Conservation (phyloP, 805 yeast species). For the Scheffersomyces lignosus region DNA sequence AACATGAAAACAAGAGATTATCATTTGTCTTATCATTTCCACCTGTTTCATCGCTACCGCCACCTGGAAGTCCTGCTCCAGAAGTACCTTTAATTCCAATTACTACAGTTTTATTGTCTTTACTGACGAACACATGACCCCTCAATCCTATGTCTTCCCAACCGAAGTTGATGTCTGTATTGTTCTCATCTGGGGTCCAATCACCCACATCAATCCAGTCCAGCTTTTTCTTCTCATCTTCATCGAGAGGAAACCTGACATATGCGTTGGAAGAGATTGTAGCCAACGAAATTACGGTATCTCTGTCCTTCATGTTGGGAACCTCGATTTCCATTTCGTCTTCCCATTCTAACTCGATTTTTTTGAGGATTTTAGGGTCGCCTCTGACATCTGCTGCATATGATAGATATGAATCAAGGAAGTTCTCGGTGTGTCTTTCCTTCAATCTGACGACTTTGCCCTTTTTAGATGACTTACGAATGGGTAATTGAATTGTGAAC, state of each 20-base stretch:
- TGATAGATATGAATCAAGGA: constrained; percentile 63
- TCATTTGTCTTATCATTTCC: constrained; percentile 83
- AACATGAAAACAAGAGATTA: constrained; percentile 86
- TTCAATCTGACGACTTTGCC: constrained; percentile 26
- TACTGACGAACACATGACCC: constrained; percentile 80
- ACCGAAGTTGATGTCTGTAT: constrained; percentile 66
- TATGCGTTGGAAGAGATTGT: constrained; percentile 90
- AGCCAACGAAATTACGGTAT: constrained; percentile 74
- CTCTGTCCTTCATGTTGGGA: constrained; percentile 76
- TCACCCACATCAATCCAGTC: constrained; percentile 83
- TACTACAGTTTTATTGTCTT: constrained; percentile 61
- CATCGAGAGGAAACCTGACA: constrained; percentile 66
- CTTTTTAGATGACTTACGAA: constrained; percentile 16
- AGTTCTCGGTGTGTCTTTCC: constrained; percentile 52
- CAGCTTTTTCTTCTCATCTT: constrained; percentile 48
- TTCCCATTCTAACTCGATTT: constrained; percentile 63
- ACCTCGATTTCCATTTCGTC: constrained; percentile 49
- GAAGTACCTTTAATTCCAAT: constrained; percentile 90
- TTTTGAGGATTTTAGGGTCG: constrained; percentile 32
- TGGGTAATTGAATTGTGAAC: constrained; percentile 35
- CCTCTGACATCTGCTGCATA: constrained; percentile 50
- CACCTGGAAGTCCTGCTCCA: constrained; percentile 62
- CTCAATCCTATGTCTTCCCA: constrained; percentile 86
- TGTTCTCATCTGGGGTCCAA: constrained; percentile 54
- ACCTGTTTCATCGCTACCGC: constrained; percentile 65